Evolutionary conservation across 139 green algal species (phyloP), one percentile per base, ranked within the genome.

Genomic region (Closterium sp.): DNA sequence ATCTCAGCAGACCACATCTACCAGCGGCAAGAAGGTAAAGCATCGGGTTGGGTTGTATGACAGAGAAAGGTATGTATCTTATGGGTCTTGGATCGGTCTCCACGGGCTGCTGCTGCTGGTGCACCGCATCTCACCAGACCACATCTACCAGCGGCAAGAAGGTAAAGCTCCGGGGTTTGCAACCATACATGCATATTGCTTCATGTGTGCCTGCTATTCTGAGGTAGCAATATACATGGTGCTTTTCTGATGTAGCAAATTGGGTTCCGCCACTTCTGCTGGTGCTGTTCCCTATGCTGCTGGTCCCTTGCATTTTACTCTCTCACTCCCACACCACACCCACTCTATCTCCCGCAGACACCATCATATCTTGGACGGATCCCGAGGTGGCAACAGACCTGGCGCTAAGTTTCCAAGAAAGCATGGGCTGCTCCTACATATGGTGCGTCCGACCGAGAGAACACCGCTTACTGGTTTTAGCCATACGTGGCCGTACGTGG

Each of bases 361-460:
- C 97, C 23, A 99, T 99, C 93, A 99, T 99, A 66, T 97, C 96
- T 0, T 99, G 98, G 98, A 95, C 95, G 2, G 98, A 99, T 93
- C 84, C 94, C 1, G 96, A 98, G 34, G 94, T 98, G 5, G 94
- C 93, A 81, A 99, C 97, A 10, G 97, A 99, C 92, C 95, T 99
- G 5, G 98, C 98, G 12, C 96, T 99, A 1, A 98, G 96, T 91
- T 99, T 99, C 81, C 97, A 99, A 94, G 96, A 99, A 83, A 91
- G 93, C 0, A 81, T 86, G 8, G 97, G 97, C 23, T 99, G 98
- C 91, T 95, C 97, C 81, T 94, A 96, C 87, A 97, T 99, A 30
- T 99, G 97, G 97, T 96, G 86, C 90, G 55, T 83, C 69, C 88
- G n/a, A n/a, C n/a, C n/a, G n/a, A n/a, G n/a, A n/a, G n/a, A n/a